Percentiles rank a stretch among this genome's conserved stretches.
These are phyloP conservation scores for Colletotrichum tamarilloi DNA, from an alignment of 2,329 filamentous ascomycete genomes.

Conservation along the genomic window DNA sequence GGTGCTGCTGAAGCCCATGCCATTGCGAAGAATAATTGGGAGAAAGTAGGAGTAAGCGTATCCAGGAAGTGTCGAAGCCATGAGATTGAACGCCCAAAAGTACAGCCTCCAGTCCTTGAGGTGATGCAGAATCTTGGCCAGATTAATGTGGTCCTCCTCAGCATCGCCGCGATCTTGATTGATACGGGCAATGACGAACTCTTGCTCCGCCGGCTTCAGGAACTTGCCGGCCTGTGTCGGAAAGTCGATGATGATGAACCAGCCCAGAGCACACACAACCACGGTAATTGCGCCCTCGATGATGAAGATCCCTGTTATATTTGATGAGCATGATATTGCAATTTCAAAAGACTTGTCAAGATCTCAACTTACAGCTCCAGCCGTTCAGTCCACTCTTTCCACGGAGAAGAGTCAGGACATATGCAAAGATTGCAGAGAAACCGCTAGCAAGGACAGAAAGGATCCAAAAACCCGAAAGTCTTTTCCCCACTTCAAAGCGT, in stretches of 20 bases:
- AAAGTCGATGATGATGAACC: neutral
- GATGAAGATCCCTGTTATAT: neutral
- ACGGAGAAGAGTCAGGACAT: neutral
- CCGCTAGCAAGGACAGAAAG: neutral
- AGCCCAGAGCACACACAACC: neutral
- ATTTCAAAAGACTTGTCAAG: neutral
- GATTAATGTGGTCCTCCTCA: slow-evolving; percentile 41
- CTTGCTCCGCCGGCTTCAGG: neutral
- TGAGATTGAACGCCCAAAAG: slow-evolving; percentile 46
- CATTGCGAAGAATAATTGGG: neutral
- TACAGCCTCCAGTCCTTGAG: slow-evolving; percentile 49
- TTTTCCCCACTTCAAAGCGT: neutral
- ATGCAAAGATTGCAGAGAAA: neutral
- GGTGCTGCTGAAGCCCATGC: neutral
- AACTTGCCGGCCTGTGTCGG: neutral
- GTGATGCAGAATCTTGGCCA: slow-evolving; percentile 40
- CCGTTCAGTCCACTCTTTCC: neutral
- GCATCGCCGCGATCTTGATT: slow-evolving; percentile 16
- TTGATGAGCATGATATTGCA: neutral
- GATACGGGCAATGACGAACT: neutral
- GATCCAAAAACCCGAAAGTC: neutral
- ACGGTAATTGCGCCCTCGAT: neutral
- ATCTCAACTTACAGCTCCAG: neutral
- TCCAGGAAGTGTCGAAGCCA: slow-evolving; percentile 44
- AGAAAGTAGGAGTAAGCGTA: slow-evolving; percentile 38